Percentiles rank a stretch among this genome's conserved stretches.
phyloP scores from a whole-genome alignment of 805 yeast genomes.

The Pichia cephalocereana region DNA sequence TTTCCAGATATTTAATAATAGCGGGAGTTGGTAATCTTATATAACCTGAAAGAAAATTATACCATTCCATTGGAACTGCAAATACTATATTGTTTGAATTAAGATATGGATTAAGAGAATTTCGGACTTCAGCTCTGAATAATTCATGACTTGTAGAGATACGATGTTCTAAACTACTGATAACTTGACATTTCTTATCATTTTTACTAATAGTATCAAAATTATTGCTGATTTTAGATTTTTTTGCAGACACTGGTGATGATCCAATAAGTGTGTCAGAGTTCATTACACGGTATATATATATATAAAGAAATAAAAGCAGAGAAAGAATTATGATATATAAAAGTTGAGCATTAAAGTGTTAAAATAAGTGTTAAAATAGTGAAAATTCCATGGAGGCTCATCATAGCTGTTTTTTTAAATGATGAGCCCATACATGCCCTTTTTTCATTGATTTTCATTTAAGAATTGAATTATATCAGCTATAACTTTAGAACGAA shows the following conservation, averaged over 20 bases:
- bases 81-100: neutral
- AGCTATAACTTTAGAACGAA: conserved; percentile 25
- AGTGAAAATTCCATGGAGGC: too few relatives aligned
- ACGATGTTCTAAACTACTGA: neutral
- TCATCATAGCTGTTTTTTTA: too few relatives aligned
- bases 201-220: neutral
- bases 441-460: neutral
- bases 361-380: too few relatives aligned
- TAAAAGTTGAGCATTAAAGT: too few relatives aligned
- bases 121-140: neutral
- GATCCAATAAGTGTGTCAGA: conserved; percentile 5
- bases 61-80: conserved; percentile 2
- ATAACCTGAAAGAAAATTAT: neutral
- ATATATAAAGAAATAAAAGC: neutral
- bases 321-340: too few relatives aligned
- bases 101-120: neutral
- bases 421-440: too few relatives aligned
- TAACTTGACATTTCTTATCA: neutral
- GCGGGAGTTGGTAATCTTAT: neutral
- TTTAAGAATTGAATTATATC: conserved; percentile 34
- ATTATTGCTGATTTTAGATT: too few relatives aligned
- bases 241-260: neutral
- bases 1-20: neutral
- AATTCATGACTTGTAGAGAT: neutral
- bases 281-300: neutral